Evolutionary conservation across 2,329 filamentous ascomycete genomes (phyloP), one percentile per base, ranked within the genome.

Genomic region (Cadophora luteo-olivacea): DNA sequence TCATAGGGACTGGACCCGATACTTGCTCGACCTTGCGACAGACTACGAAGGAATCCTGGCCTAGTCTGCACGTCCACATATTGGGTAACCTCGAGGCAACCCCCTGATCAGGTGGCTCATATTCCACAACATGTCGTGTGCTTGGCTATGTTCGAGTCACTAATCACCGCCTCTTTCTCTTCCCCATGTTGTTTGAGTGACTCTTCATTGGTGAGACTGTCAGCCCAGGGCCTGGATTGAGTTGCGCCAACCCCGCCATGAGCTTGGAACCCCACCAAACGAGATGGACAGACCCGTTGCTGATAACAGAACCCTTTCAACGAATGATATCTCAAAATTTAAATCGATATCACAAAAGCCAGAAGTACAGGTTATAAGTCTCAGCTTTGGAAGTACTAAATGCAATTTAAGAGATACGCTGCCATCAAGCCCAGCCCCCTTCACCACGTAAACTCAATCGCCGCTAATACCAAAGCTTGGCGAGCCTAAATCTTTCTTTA

Each of bases 401-500:
- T 29, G 3, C 5, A 29, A 29, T 3, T 29, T 29, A 3, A 29
- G 3, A 29, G 29, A 45, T 45, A 45, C 45, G 19, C 32, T 14
- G 19, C 16, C 22, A 29, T 12, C 22, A 4, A 29, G 9, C 11
- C 8, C 24, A 14, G 49, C 49, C 9, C 49, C 3, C 12, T 25
- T 54, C 25, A 54, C 12, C n/a, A 22, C 54, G 54, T 22, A 57
- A 57, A 57, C 16, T 36, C 19, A 8, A 19, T 22, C 32, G 29
- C 54, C 32, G n/a, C 61, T 36, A 48, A 32, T 16, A 8, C 16
- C 6, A 63, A 63, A 63, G 61, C 61, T 63, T 63, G 61, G 61
- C 61, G 61, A 63, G 61, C 29, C 41, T 63, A 63, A 63, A 61
- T 63, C 33, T 63, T 33, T 51, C 25, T 63, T 36, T 33, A 36